Evolutionary conservation across 371 early-diverging fungal genomes (phyloP), one percentile per base, ranked within the genome.

Genomic region (Enteropsectra breve): DNA sequence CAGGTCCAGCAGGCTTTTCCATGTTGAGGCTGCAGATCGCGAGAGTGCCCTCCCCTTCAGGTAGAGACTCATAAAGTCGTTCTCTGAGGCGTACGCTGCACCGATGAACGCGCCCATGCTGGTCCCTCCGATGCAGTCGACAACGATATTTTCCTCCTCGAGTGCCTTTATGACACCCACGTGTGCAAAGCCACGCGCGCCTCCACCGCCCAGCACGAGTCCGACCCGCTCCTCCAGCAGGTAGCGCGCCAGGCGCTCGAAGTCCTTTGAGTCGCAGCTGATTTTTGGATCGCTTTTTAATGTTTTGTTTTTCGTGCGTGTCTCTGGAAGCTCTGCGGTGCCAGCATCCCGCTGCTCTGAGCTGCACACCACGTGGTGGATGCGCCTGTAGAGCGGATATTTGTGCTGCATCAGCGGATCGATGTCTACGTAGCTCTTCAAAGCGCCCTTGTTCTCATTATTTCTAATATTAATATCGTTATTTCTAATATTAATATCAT

Each of bases 191-290:
- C 98, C 98, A 43, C 97, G 85, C 0, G 98, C 97, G 0, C 98
- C 98, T 30, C 97, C 98, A 21, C 98, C 98, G 33, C 98, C 93
- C 33, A 97, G 82, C n/a, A 93, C 96, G 0, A 97, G 77, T 0
- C 95, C 98, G 15, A 97, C 89, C 0, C 92, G 90, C 69, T 86
- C 86, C 24, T 90, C 91, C 37, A 89, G 85, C 50, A 97, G 78
- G 13, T 91, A 85, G 40, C 98, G 86, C 1, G 91, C 91, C 29
- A 97, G 80, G 50, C 97, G 83, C 0, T 84, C 77, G 75, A 84
- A 84, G 69, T 86, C 86, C 29, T 82, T 81, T n/a, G 37, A 34
- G 52, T 48, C 53, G 45, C 53, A 50, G 6, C 53, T 11, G 2
- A 68, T 26, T 40, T 60, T 60, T 29, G 26, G 43, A 1, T 60